Evolutionary conservation across 2,329 filamentous ascomycete genomes (phyloP), one percentile per base, ranked within the genome.

Genomic region (Penicillium palitans): DNA sequence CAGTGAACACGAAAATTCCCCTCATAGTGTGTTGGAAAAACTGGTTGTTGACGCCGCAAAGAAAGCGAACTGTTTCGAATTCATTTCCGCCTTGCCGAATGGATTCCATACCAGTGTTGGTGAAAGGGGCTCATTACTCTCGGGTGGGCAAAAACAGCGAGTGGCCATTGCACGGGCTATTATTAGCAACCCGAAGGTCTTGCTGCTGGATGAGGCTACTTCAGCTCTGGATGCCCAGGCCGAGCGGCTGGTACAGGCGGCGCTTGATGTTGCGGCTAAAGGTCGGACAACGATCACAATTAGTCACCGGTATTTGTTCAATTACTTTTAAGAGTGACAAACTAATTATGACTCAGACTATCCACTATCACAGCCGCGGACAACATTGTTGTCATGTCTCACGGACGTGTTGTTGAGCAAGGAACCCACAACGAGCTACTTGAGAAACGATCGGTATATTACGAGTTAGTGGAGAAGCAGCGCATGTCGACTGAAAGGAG

Each of bases 211-310:
- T 65, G 95, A 99, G 75, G 95, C 95, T 5, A 99, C 95, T 0
- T 95, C 90, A 39, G 92, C 92, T 4, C 83, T 99, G 0, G 95
- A 99, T 70, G 96, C 93, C 19, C 93, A 95, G 71, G 95, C 91
- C 0, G 93, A 99, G 78, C 91, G 91, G 42, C 89, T 96, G 9
- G 93, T 99, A 1, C 95, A 98, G 74, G 91, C 90, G 39, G 93
- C 95, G n/a, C 82, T 99, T 8, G 93, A 98, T 68, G 88, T 85
- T 51, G 93, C 93, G 24, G 84, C 92, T 1, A 83, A 89, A 62
- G 93, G 93, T 25, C 86, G 95, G 54, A 99, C 93, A 0, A 98
- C 95, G 2, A 96, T 98, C 66, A 90, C 92, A 7, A 98, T 99
- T 74, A 95, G 95, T 45, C 95, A 99, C 78, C 88, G 93, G 65